Base-by-base conservation (phyloP, 192 early-diverging fungal species). In the Podila epicladia region DNA sequence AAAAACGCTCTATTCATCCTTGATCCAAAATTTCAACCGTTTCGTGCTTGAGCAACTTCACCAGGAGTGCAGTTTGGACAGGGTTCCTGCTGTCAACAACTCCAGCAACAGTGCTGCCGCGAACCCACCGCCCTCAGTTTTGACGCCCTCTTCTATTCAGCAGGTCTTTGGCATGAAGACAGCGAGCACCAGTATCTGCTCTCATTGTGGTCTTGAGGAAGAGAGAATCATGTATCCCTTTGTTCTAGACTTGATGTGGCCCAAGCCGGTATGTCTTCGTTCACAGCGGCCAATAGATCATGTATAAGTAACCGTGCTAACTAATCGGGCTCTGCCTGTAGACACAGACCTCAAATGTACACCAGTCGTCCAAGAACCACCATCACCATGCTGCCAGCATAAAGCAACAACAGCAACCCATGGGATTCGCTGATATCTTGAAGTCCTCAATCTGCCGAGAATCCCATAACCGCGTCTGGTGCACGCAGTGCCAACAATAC, bases 1-100 rank as follows among this genome's bases (percentile, higher is more conserved):
- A 22, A 78, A 84, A 19, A 84, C 86, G 1, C 86, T 91, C 29
- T 96, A 94, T 77, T 86, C 89, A 0, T 79, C 91, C 17, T 75
- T 97, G 62, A 96, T 96, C 29, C 97, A 98, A 74, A 94, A 91
- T 32, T 95, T 95, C 65, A 87, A 90, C 67, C 93, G 98, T 19
- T 98, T 99, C 73, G 86, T 99, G 32, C 85, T 98, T 59, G 97
- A 98, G 80, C 96, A 97, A 72, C 86, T 97, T 24, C 92, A 91
- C 70, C 90, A 87, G 50, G 96, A 97, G 53, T 90, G 89, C 37
- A 85, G 88, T 74, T 38, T 82, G 12, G 72, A 69, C 12, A 79
- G 65, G 53, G 82, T 74, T 20, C 76, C 86, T 11, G 53, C 69
- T 8, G 62, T 22, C 69, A 73, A 61, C 60, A 45, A 45, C 13